Evolutionary conservation across 768 basidiomycete genomes (phyloP).

Genomic region (Termitomyces sp.): DNA sequence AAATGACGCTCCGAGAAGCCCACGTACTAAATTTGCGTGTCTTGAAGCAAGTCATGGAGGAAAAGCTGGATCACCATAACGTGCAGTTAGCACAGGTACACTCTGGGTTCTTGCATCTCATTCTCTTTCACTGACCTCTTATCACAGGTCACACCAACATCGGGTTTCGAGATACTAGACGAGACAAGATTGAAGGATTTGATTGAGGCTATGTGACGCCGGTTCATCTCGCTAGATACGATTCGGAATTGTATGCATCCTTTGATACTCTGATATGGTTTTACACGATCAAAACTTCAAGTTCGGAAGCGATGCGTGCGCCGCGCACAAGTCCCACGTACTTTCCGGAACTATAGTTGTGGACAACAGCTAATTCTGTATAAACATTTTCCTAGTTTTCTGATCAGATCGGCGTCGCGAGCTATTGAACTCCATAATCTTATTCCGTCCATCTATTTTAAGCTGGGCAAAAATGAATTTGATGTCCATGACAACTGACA

Average conservation of each 20-base stretch:
- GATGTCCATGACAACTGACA: not conserved
- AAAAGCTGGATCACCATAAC: constrained; percentile 98
- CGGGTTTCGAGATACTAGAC: constrained; percentile 87
- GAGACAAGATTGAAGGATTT: constrained; percentile 77
- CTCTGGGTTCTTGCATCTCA: constrained; percentile 17
- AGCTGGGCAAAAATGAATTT: constrained; percentile 17
- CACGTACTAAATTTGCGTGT: constrained; percentile 83
- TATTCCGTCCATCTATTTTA: constrained; percentile 22
- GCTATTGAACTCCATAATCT: not conserved
- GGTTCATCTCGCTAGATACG: constrained; percentile 1
- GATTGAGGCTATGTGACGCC: constrained; percentile 73
- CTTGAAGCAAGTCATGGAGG: constrained; percentile 99
- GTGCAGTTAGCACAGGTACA: constrained; percentile 92
- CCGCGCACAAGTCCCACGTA: not conserved
- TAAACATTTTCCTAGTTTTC: constrained; percentile 10
- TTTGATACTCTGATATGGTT: not conserved
- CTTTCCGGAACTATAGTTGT: not conserved
- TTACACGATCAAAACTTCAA: not conserved
- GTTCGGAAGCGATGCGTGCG: not conserved
- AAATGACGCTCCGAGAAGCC: constrained; percentile 88
- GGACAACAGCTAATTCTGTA: not conserved
- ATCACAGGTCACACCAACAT: constrained; percentile 66
- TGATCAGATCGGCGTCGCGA: constrained; percentile 4
- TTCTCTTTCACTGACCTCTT: not conserved
- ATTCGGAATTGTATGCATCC: not conserved